A percentile compares a stretch with the other conserved stretches of the same genome.
phyloP scores from a whole-genome alignment of 805 yeast genomes.

The Zygotorulaspora danielsina region DNA sequence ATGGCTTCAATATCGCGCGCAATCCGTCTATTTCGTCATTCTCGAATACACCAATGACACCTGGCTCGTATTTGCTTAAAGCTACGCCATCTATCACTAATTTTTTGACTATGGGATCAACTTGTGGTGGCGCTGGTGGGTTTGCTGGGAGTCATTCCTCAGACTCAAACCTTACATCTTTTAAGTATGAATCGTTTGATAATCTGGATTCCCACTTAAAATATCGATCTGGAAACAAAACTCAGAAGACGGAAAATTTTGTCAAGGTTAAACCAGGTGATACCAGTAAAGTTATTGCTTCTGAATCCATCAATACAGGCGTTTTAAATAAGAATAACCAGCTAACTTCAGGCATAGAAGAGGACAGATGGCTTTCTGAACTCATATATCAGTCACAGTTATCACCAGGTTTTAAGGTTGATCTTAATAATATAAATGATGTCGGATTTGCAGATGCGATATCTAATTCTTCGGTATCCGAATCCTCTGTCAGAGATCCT shows the following conservation, averaged over 20 bases:
- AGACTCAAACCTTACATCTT: conserved; percentile 33
- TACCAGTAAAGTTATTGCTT: neutral
- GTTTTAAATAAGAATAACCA: neutral
- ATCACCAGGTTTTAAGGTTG: conserved; percentile 50
- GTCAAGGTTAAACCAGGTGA: neutral
- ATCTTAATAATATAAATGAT: conserved; percentile 46
- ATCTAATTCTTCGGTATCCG: conserved; percentile 11
- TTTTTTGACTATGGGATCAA: conserved; percentile 39
- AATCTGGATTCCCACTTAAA: conserved; percentile 3
- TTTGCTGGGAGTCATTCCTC: conserved; percentile 24
- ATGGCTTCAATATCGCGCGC: conserved; percentile 3
- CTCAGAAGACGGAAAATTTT: neutral
- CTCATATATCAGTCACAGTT: conserved; percentile 59
- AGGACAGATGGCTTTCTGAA: conserved; percentile 57
- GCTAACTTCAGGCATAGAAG: neutral
- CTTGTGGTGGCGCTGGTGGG: conserved; percentile 41
- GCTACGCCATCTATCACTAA: conserved; percentile 39
- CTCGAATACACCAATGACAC: conserved; percentile 9
- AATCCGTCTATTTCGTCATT: conserved; percentile 4
- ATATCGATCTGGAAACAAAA: neutral
- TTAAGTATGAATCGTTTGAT: conserved; percentile 30
- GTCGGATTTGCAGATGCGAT: conserved; percentile 47
- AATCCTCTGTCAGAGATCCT: conserved; percentile 5
- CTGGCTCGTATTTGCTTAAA: conserved; percentile 17
- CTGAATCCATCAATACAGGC: neutral